Evolutionary conservation across 2,329 filamentous ascomycete species (phyloP), one percentile per base, ranked within the genome.

Genomic region (Xylaria sp.): DNA sequence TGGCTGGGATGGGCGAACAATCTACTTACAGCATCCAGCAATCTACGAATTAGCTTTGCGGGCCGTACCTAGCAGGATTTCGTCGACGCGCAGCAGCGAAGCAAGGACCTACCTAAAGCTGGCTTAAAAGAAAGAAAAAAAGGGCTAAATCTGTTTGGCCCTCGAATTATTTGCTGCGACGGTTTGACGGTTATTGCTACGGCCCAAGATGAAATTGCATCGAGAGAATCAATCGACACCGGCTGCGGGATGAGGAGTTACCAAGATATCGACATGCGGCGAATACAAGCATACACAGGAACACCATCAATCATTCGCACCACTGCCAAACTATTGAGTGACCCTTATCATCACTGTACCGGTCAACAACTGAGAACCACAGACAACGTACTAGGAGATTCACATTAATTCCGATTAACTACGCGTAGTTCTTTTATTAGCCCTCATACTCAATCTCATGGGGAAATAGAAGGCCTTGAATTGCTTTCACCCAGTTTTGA

Each of bases 381-480:
- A 20, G 10, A 23, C 52, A 25, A 25, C 9, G 32, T 20, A 39
- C 10, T 3, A 23, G 15, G n/a, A 57, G n/a, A 25, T 45, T 57
- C 32, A 30, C 20, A 30, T 45, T 10, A 36, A 28, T 43, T 53
- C n/a, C 30, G 36, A 28, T 28, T 46, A 10, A 15, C 10, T 10
- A 56, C 15, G 15, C 32, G 25, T 15, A 52, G 20, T 36, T 34
- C 45, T 45, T 32, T 53, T 28, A 65, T 60, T 56, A 57, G 62
- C 34, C 28, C 32, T 52, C 36, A 25, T 34, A 32, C 30, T 60
- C 43, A 39, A 6, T 65, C 48, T 34, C 41, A 4, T 45, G 9
- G 20, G 25, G 65, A 50, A 58, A 60, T 60, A 59, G 41, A 60
- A 28, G 55, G 61, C 23, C 28, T 57, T 55, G 41, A 50, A 60